phyloP scores from a whole-genome alignment of 163 green algal species.

The Scenedesmus sp. region DNA sequence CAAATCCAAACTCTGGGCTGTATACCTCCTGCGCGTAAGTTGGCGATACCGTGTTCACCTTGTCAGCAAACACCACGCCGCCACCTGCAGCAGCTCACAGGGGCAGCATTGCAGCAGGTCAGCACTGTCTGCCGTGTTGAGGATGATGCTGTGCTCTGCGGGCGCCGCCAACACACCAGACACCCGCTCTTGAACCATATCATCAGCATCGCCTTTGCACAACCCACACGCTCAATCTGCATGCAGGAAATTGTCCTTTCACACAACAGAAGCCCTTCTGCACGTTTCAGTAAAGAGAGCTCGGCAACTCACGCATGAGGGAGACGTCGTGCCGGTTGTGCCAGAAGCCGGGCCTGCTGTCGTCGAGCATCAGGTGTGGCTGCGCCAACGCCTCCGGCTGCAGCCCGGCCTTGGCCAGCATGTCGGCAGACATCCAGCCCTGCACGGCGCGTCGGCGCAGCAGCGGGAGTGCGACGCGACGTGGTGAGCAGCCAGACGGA shows the following conservation, averaged over 20 bases:
- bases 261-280: too few relatives aligned
- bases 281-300: too few relatives aligned
- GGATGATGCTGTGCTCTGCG: too few relatives aligned
- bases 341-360: conserved; percentile 52
- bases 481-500: not conserved
- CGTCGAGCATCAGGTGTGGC: conserved; percentile 46
- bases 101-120: too few relatives aligned
- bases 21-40: conserved; percentile 91
- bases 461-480: not conserved
- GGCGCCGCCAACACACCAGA: too few relatives aligned
- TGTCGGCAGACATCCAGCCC: conserved; percentile 36
- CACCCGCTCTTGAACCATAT: too few relatives aligned
- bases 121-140: too few relatives aligned
- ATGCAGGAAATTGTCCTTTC: too few relatives aligned
- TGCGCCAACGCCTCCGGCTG: not conserved
- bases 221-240: too few relatives aligned
- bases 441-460: not conserved
- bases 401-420: conserved; percentile 45
- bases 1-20: conserved; percentile 56
- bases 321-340: conserved; percentile 67
- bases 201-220: too few relatives aligned
- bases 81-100: conserved; percentile 52
- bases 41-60: conserved; percentile 93
- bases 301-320: conserved; percentile 59
- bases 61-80: conserved; percentile 85